Evolutionary conservation across 257 asterid genomes (phyloP).

Genomic region (Perilla frutescens): DNA sequence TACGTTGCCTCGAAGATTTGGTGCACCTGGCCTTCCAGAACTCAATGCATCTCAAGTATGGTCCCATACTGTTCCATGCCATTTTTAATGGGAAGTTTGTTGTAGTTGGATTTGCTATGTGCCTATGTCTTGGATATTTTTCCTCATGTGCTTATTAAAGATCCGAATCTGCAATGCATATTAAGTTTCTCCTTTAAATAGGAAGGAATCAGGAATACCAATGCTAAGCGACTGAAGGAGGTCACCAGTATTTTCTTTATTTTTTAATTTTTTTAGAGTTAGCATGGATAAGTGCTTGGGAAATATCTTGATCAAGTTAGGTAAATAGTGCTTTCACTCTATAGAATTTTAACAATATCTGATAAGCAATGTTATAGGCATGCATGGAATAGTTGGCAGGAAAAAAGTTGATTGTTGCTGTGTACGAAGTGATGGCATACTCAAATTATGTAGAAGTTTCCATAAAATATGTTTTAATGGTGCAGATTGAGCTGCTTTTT

Average conservation of each 20-base stretch:
- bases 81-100: conserved; percentile 20
- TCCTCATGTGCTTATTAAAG: conserved; percentile 7
- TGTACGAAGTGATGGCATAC: conserved; percentile 4
- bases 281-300: conserved; percentile 2
- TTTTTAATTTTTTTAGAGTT: background rate
- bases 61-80: conserved; percentile 15
- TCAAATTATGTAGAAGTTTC: conserved; percentile 2
- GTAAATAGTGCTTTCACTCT: background rate
- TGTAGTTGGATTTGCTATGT: background rate
- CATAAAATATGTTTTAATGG: conserved; percentile 8
- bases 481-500: conserved; percentile 9
- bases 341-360: background rate
- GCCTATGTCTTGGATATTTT: background rate
- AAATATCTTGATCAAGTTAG: background rate
- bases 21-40: conserved; percentile 99
- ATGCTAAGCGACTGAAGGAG: background rate
- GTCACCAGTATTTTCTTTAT: background rate
- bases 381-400: background rate
- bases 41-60: conserved; percentile 98
- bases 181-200: background rate
- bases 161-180: conserved; percentile 8
- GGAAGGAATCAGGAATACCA: background rate
- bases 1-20: conserved; percentile 95
- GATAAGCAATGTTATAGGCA: background rate
- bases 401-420: background rate